Conservation (phyloP, 306 rosid species). For the Rosa rugosa region DNA sequence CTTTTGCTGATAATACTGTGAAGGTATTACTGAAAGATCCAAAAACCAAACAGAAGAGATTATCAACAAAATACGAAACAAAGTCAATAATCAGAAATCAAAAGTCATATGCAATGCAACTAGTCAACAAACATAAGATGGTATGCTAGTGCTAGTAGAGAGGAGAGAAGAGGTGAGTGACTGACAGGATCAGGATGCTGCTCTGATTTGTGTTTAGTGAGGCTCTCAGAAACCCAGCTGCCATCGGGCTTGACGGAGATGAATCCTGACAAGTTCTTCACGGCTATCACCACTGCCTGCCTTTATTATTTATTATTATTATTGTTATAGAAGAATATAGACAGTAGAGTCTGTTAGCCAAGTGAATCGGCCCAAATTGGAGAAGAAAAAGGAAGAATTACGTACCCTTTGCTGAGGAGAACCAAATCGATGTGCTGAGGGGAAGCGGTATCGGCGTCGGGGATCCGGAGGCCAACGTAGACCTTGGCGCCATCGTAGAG, state of each 20-base stretch:
- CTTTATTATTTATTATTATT: slow-evolving; percentile 19
- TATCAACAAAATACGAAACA: neutral
- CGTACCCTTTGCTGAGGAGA: slow-evolving; percentile 52
- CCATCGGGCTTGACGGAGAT: slow-evolving; percentile 58
- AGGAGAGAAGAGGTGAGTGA: neutral
- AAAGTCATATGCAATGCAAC: too few species aligned
- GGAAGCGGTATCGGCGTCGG: slow-evolving; percentile 81
- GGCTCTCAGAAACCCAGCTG: slow-evolving; percentile 59
- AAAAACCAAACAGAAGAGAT: too few species aligned
- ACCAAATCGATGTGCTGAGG: slow-evolving; percentile 72
- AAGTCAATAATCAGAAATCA: too few species aligned
- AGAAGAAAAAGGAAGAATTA: neutral
- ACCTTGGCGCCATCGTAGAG: slow-evolving; percentile 65
- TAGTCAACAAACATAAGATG: too few species aligned
- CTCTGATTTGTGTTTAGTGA: slow-evolving; percentile 49
- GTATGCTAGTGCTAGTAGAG: neutral
- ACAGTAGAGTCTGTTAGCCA: neutral
- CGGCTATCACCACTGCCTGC: slow-evolving; percentile 62
- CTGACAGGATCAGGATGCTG: slow-evolving; percentile 74
- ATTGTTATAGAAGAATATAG: neutral
- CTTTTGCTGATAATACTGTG: neutral
- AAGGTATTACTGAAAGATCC: neutral
- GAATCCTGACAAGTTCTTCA: slow-evolving; percentile 73
- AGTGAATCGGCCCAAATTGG: neutral
- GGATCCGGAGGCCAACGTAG: slow-evolving; percentile 80